Conservation (phyloP, 306 rosid species). For the Lotus japonicus region DNA sequence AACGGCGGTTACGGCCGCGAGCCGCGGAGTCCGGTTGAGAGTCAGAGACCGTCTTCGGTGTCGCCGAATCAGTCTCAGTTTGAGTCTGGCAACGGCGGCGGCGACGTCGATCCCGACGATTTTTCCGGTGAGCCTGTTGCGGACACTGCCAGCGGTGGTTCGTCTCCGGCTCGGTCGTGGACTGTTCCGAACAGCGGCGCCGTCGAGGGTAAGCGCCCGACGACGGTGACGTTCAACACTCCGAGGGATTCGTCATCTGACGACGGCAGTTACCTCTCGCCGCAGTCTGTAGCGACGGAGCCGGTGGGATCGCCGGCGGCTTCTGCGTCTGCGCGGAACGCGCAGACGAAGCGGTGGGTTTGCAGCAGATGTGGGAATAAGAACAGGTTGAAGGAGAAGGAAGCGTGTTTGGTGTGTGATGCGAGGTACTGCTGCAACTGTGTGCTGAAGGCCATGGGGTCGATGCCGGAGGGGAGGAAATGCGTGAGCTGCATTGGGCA, state of each 20-base stretch:
- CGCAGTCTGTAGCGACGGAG: constrained; percentile 56
- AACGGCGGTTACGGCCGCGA: constrained; percentile 37
- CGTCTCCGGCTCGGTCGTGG: constrained; percentile 10
- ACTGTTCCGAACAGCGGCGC: background rate
- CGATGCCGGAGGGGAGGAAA: constrained; percentile 92
- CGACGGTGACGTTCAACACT: constrained; percentile 49
- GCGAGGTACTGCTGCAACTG: constrained; percentile 69
- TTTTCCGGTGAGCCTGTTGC: constrained; percentile 26
- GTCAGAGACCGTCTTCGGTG: constrained; percentile 51
- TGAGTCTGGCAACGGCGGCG: too few relatives aligned
- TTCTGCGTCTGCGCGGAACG: background rate
- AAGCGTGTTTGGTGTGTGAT: constrained; percentile 74
- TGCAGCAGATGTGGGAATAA: constrained; percentile 67
- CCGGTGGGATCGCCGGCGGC: constrained; percentile 42
- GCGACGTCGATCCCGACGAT: constrained; percentile 33
- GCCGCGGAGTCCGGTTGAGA: constrained; percentile 37
- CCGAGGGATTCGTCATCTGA: constrained; percentile 53
- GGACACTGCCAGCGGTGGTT: constrained; percentile 24
- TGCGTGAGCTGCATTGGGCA: constrained; percentile 80
- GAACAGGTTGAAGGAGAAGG: constrained; percentile 74
- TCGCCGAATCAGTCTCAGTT: constrained; percentile 33
- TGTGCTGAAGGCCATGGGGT: constrained; percentile 86
- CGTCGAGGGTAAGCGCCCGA: constrained; percentile 36
- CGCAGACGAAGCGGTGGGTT: constrained; percentile 40
- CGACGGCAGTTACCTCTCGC: constrained; percentile 41